These are phyloP conservation scores for Aplosporella prunicola DNA, from an alignment of 2,329 filamentous ascomycete species.

Conservation along the genomic window DNA sequence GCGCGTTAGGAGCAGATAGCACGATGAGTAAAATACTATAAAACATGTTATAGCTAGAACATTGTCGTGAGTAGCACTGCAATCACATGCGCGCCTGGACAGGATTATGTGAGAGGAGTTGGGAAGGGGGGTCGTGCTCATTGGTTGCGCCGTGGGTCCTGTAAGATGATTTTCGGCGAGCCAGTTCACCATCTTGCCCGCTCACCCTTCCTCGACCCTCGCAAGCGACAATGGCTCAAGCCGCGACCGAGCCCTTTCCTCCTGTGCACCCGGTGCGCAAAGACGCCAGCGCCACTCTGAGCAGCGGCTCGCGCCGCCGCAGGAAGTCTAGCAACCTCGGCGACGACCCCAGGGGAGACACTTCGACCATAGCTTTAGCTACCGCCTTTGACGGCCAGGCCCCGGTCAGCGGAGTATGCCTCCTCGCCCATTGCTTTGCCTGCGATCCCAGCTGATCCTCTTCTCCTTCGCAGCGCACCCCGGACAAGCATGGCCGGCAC, in stretches of 20 bases:
- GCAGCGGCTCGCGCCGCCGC: conserved; percentile 4
- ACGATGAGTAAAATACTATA: too few relatives aligned
- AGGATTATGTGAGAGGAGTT: too few relatives aligned
- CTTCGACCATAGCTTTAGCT: conserved; percentile 5
- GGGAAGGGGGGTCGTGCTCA: too few relatives aligned
- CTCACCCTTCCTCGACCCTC: conserved; percentile 1
- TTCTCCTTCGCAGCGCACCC: conserved; percentile 19
- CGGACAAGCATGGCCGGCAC: conserved; percentile 21
- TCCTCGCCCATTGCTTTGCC: background rate
- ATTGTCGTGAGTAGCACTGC: too few relatives aligned
- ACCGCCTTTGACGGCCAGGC: conserved; percentile 8
- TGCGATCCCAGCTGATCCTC: conserved; percentile 6
- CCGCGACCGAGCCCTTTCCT: conserved; percentile 10
- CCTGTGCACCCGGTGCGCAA: conserved; percentile 2
- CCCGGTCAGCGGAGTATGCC: conserved; percentile 2
- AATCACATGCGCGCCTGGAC: too few relatives aligned
- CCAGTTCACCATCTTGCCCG: too few relatives aligned
- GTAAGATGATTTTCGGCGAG: too few relatives aligned
- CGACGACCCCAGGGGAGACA: conserved; percentile 10
- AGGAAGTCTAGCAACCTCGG: conserved; percentile 10
- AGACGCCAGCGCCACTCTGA: background rate
- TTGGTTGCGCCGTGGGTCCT: too few relatives aligned
- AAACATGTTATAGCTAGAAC: too few relatives aligned
- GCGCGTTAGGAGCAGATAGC: too few relatives aligned
- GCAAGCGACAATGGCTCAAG: conserved; percentile 5